Percentiles rank a stretch among this genome's conserved stretches.
Evolutionary conservation across 2,329 filamentous ascomycete genomes (phyloP).

Genomic region (Aspergillus niger): DNA sequence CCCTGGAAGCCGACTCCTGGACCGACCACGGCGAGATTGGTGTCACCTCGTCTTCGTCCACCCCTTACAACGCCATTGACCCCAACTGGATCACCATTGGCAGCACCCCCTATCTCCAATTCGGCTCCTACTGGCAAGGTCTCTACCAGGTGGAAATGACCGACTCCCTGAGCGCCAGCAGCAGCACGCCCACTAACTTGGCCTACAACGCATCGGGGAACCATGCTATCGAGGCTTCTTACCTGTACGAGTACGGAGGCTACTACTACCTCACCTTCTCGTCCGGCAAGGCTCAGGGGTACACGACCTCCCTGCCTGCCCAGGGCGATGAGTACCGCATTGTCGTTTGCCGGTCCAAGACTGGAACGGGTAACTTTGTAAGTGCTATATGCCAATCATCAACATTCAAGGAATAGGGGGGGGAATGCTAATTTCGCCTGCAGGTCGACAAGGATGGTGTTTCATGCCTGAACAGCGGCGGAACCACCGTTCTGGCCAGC

Average conservation of each 20-base stretch:
- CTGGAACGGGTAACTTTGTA: slow-evolving; percentile 57
- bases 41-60: slow-evolving; percentile 40
- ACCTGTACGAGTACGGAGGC: slow-evolving; percentile 55
- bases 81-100: slow-evolving; percentile 53
- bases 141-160: slow-evolving; percentile 61
- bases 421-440: background rate
- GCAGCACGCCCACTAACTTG: slow-evolving; percentile 49
- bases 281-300: slow-evolving; percentile 60
- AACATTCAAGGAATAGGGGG: background rate
- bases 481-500: slow-evolving; percentile 61
- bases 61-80: slow-evolving; percentile 64
- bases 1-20: slow-evolving; percentile 42
- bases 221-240: slow-evolving; percentile 61
- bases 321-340: slow-evolving; percentile 65
- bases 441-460: slow-evolving; percentile 56
- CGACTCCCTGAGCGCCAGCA: slow-evolving; percentile 30
- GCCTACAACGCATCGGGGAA: slow-evolving; percentile 55
- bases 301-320: slow-evolving; percentile 54
- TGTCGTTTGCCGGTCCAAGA: slow-evolving; percentile 60
- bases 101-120: slow-evolving; percentile 54
- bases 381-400: slow-evolving; percentile 11
- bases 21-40: slow-evolving; percentile 40
- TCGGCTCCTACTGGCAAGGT: slow-evolving; percentile 71
- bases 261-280: slow-evolving; percentile 69
- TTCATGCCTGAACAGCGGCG: slow-evolving; percentile 59